Conservation (phyloP, 2,329 filamentous ascomycete species). For the Botrytis deweyae region DNA sequence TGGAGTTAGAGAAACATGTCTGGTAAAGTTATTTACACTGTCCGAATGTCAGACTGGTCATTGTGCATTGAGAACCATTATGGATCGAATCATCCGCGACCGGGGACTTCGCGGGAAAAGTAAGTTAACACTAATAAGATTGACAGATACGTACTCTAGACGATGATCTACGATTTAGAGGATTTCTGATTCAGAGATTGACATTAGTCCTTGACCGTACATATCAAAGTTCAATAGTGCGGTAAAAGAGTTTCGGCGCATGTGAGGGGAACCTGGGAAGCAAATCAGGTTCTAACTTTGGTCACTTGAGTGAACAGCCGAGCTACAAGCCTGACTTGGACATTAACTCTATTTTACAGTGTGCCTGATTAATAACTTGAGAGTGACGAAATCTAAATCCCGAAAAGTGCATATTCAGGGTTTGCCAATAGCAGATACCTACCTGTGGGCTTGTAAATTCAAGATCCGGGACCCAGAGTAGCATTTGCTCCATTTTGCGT, state of each 20-base stretch:
- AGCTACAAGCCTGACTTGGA: conserved; percentile 2
- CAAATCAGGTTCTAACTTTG: not conserved
- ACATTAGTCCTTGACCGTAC: not conserved
- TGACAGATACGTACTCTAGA: not conserved
- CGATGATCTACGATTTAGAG: conserved; percentile 10
- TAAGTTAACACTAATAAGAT: not conserved
- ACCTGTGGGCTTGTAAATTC: not conserved
- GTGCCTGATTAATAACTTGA: not conserved
- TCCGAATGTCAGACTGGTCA: not conserved
- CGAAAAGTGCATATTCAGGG: not conserved
- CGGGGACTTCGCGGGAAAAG: not conserved
- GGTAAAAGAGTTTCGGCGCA: conserved; percentile 7
- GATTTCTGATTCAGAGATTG: not conserved
- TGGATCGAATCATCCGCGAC: not conserved
- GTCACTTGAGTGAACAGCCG: not conserved
- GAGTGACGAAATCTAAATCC: conserved; percentile 1
- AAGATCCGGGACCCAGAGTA: not conserved
- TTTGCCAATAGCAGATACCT: not conserved
- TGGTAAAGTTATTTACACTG: not conserved
- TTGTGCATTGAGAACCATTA: not conserved
- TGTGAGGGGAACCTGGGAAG: conserved; percentile 10
- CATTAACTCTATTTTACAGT: not conserved
- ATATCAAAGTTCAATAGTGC: not conserved
- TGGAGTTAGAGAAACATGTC: too few relatives aligned
- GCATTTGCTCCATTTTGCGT: not conserved